These are phyloP conservation scores for Boletus reticulatus DNA, from an alignment of 768 basidiomycete species.

Conservation along the genomic window DNA sequence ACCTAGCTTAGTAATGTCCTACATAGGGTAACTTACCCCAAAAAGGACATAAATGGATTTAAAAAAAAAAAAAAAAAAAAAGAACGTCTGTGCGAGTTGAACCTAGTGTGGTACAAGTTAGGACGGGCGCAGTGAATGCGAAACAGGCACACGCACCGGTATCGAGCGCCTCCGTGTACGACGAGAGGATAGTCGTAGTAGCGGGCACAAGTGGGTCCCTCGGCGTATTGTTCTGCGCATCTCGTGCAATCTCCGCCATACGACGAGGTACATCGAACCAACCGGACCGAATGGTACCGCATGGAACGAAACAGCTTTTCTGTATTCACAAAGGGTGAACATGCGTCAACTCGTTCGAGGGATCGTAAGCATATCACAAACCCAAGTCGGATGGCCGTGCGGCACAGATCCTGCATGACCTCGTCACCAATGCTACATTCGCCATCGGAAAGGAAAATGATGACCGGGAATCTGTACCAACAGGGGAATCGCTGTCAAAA, in stretches of 20 bases:
- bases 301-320: slow-evolving; percentile 57
- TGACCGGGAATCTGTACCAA: slow-evolving; percentile 19
- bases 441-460: slow-evolving; percentile 44
- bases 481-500: too few relatives aligned
- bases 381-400: slow-evolving; percentile 44
- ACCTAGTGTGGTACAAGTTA: slow-evolving; percentile 33
- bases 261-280: slow-evolving; percentile 32
- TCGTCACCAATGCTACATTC: slow-evolving; percentile 40
- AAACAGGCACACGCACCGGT: slow-evolving; percentile 36
- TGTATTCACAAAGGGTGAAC: slow-evolving; percentile 12
- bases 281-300: slow-evolving; percentile 51
- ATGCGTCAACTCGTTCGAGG: not conserved
- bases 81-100: slow-evolving; percentile 51
- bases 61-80: too few relatives aligned
- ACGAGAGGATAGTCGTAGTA: slow-evolving; percentile 37
- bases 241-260: slow-evolving; percentile 51
- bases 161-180: slow-evolving; percentile 49
- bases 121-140: too few relatives aligned
- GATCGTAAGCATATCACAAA: slow-evolving; percentile 5
- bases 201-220: slow-evolving; percentile 37
- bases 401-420: slow-evolving; percentile 40
- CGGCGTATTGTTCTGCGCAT: slow-evolving; percentile 44
- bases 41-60: too few relatives aligned
- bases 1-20: too few relatives aligned
- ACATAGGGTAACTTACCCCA: too few relatives aligned